These are phyloP conservation scores for Xylaria digitata DNA, from an alignment of 2,329 filamentous ascomycete genomes.

Conservation along the genomic window DNA sequence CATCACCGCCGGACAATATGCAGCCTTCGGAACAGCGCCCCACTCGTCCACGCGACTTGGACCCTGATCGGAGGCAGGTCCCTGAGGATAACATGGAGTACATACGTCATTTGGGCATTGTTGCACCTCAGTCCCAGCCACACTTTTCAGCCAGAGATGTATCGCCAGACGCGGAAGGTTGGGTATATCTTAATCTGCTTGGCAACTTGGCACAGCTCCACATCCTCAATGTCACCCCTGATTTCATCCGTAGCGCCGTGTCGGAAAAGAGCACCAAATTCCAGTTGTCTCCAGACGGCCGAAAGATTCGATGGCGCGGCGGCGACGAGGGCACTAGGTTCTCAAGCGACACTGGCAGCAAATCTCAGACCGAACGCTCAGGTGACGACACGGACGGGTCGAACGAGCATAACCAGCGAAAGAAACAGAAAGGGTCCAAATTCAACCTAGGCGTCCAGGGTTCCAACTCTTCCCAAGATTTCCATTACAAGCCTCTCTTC, in stretches of 20 bases:
- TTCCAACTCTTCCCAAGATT: constrained; percentile 58
- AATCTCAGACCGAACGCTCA: constrained; percentile 60
- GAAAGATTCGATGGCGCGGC: constrained; percentile 83
- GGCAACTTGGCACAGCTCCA: constrained; percentile 86
- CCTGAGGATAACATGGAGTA: constrained; percentile 84
- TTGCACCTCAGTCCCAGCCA: constrained; percentile 66
- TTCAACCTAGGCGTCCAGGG: constrained; percentile 52
- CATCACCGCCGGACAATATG: constrained; percentile 54
- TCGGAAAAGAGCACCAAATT: constrained; percentile 77
- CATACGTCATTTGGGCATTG: constrained; percentile 77
- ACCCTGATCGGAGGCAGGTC: constrained; percentile 80
- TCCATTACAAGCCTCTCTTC: constrained; percentile 75
- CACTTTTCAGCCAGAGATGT: constrained; percentile 61
- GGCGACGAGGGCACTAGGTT: constrained; percentile 72
- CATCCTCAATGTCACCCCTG: constrained; percentile 82
- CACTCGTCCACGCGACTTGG: constrained; percentile 79
- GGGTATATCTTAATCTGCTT: constrained; percentile 85
- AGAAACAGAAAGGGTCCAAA: constrained; percentile 59
- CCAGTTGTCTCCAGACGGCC: constrained; percentile 80
- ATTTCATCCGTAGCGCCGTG: constrained; percentile 80
- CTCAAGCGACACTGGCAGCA: constrained; percentile 70
- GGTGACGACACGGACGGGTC: constrained; percentile 61
- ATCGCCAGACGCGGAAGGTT: constrained; percentile 74
- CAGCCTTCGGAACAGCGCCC: constrained; percentile 75
- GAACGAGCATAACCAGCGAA: constrained; percentile 57